These are phyloP conservation scores for Arthrinium phaeospermum DNA, from an alignment of 2,329 filamentous ascomycete species.

Conservation along the genomic window DNA sequence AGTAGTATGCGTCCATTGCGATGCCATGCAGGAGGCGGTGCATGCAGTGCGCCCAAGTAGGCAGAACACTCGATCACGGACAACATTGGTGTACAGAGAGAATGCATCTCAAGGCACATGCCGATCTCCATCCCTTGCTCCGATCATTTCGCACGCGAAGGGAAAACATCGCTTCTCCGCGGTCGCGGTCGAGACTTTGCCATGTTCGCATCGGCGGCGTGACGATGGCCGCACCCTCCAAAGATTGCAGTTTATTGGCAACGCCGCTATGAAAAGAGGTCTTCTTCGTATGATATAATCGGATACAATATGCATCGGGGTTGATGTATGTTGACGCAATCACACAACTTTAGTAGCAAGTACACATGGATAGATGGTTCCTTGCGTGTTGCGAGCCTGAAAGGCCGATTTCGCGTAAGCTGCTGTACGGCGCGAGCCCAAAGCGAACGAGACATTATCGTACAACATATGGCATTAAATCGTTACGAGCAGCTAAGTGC, in stretches of 20 bases:
- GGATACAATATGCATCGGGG: background rate
- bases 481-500: background rate
- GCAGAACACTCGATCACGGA: background rate
- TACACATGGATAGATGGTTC: background rate
- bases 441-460: background rate
- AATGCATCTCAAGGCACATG: background rate
- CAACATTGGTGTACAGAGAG: background rate
- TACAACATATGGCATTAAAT: conserved; percentile 11
- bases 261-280: background rate
- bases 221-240: background rate
- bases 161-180: background rate
- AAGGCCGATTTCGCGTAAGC: background rate
- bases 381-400: background rate
- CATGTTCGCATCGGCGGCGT: background rate
- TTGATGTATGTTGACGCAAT: background rate
- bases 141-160: background rate
- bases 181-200: background rate
- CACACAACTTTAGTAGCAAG: background rate
- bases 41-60: background rate
- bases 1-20: background rate
- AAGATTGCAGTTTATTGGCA: background rate
- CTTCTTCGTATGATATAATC: background rate
- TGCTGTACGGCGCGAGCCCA: background rate
- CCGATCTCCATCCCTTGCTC: background rate
- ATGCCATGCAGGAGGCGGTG: background rate